Evolutionary conservation across 2,329 filamentous ascomycete species (phyloP).

Genomic region (Aspergillus costaricaensis): DNA sequence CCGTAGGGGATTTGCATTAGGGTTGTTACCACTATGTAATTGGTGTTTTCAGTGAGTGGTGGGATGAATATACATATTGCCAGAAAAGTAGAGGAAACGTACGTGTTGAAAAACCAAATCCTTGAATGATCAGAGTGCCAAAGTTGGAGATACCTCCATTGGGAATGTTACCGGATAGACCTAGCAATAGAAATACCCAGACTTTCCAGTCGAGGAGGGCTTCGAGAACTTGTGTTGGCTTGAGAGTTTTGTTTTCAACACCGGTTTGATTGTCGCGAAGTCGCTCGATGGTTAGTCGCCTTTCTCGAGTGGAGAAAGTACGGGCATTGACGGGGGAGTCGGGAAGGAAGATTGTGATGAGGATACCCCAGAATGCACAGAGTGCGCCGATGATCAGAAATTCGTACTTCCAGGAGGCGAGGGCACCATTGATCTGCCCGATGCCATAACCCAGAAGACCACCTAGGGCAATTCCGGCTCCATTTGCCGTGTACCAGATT

Average conservation of each 20-base stretch:
- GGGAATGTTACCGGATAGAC: slow-evolving; percentile 24
- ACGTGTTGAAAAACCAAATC: slow-evolving; percentile 45
- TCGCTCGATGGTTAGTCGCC: slow-evolving; percentile 54
- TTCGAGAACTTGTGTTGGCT: slow-evolving; percentile 50
- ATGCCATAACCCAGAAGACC: slow-evolving; percentile 58
- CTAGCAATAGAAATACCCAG: slow-evolving; percentile 60
- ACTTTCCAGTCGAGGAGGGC: slow-evolving; percentile 58
- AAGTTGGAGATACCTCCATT: slow-evolving; percentile 38
- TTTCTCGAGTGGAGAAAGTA: slow-evolving; percentile 45
- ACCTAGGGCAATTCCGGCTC: slow-evolving; percentile 49
- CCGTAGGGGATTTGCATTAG: slow-evolving; percentile 43
- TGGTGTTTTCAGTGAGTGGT: no score
- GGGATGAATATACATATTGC: no score
- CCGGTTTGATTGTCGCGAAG: slow-evolving; percentile 56
- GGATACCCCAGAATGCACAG: slow-evolving; percentile 40
- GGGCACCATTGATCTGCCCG: slow-evolving; percentile 57
- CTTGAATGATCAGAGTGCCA: slow-evolving; percentile 33
- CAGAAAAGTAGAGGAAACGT: not conserved
- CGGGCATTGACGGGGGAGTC: slow-evolving; percentile 49
- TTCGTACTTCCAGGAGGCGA: slow-evolving; percentile 58
- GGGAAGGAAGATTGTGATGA: slow-evolving; percentile 43
- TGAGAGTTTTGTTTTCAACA: slow-evolving; percentile 56
- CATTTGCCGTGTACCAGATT: slow-evolving; percentile 61
- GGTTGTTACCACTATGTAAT: slow-evolving; percentile 26
- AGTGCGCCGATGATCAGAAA: slow-evolving; percentile 57